Evolutionary conservation across 2,329 filamentous ascomycete genomes (phyloP).

Genomic region (Exserohilum rostratum): DNA sequence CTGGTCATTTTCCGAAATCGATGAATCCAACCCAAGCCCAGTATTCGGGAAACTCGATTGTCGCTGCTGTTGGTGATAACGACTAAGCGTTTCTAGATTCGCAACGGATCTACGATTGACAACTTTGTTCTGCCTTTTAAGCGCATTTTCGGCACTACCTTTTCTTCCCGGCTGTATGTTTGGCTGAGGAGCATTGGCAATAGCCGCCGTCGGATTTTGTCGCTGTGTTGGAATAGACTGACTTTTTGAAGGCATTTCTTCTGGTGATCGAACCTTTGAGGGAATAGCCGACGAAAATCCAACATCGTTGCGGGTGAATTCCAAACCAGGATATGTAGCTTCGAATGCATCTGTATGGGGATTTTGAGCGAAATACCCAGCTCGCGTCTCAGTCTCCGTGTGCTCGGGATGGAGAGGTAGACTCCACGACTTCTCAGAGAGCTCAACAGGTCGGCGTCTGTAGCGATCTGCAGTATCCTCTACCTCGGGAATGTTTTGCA

Average conservation of each 20-base stretch:
- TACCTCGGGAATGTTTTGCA: not conserved
- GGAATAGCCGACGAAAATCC: too few relatives aligned
- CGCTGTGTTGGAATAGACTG: not conserved
- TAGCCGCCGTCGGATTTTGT: not conserved
- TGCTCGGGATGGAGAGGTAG: not conserved
- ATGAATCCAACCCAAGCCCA: slow-evolving; percentile 5
- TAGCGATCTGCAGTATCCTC: not conserved
- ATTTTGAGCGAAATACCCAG: not conserved
- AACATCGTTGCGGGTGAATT: too few relatives aligned
- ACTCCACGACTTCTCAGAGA: not conserved
- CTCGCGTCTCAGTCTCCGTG: not conserved
- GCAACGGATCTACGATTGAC: slow-evolving; percentile 6
- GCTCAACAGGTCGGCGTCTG: too few relatives aligned
- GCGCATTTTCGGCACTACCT: slow-evolving; percentile 8
- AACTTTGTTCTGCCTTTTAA: slow-evolving; percentile 16
- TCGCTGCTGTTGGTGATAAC: slow-evolving; percentile 18
- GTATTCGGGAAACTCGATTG: slow-evolving; percentile 9
- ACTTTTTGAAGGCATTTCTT: not conserved
- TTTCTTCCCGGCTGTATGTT: slow-evolving; percentile 5
- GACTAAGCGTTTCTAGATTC: slow-evolving; percentile 9
- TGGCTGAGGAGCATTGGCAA: not conserved
- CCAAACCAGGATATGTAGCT: not conserved
- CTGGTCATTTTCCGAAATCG: slow-evolving; percentile 7
- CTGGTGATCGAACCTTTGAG: not conserved
- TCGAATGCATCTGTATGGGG: not conserved